Percentiles rank a stretch among this genome's conserved stretches.
Conservation (phyloP, 2,329 filamentous ascomycete genomes). For the Colletotrichum sojae region DNA sequence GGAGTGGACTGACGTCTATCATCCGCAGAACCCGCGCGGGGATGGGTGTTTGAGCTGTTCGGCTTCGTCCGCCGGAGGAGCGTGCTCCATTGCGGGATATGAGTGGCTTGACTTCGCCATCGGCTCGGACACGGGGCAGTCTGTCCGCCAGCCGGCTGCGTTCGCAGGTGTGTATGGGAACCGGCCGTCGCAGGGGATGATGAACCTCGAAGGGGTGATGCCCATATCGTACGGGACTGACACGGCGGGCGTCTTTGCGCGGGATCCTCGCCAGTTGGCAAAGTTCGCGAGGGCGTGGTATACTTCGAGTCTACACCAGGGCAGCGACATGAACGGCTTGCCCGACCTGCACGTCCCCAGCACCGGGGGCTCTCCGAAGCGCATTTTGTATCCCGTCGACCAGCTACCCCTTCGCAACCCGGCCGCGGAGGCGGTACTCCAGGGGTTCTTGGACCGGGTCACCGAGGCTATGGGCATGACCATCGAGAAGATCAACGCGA, state of each 20-base stretch:
- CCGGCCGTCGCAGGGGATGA: slow-evolving; percentile 46
- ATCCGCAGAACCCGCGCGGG: slow-evolving; percentile 62
- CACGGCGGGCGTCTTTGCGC: slow-evolving; percentile 47
- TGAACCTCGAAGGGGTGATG: slow-evolving; percentile 44
- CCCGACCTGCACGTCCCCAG: slow-evolving; percentile 52
- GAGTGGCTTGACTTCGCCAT: slow-evolving; percentile 47
- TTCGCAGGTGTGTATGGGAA: slow-evolving; percentile 48
- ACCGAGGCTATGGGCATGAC: slow-evolving; percentile 53
- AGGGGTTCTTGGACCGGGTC: slow-evolving; percentile 53
- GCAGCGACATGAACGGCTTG: slow-evolving; percentile 53
- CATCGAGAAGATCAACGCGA: slow-evolving; percentile 54
- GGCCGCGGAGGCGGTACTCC: slow-evolving; percentile 54
- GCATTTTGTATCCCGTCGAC: slow-evolving; percentile 56
- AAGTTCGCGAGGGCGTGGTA: slow-evolving; percentile 57
- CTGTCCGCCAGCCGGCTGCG: slow-evolving; percentile 46
- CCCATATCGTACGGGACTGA: slow-evolving; percentile 46
- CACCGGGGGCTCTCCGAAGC: slow-evolving; percentile 52
- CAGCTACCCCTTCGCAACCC: slow-evolving; percentile 57
- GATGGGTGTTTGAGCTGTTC: slow-evolving; percentile 59
- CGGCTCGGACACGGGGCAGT: slow-evolving; percentile 45
- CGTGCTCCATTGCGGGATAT: slow-evolving; percentile 47
- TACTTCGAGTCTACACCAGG: slow-evolving; percentile 50
- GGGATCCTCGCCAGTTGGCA: slow-evolving; percentile 47
- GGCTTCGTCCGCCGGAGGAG: slow-evolving; percentile 47
- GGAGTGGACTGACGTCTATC: slow-evolving; percentile 59